A percentile compares a stretch with the other conserved stretches of the same genome.
These are phyloP conservation scores for Pseudohalonectria lignicola DNA, from an alignment of 2,329 filamentous ascomycete genomes.

Conservation along the genomic window DNA sequence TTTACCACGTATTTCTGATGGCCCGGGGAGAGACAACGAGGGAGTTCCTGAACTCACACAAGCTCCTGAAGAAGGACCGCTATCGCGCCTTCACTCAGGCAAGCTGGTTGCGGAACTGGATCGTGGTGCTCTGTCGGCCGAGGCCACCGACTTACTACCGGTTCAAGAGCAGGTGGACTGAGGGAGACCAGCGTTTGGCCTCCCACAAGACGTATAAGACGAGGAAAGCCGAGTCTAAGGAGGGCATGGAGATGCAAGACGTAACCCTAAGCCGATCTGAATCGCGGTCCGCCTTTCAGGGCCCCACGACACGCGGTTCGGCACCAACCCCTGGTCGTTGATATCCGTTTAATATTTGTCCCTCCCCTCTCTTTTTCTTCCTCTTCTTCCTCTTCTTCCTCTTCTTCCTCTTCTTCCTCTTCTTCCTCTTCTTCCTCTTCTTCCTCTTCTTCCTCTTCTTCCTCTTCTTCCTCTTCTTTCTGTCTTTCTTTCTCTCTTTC, in stretches of 20 bases:
- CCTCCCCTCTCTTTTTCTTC: background rate
- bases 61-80: constrained; percentile 84
- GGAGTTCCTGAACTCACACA: constrained; percentile 92
- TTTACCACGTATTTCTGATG: constrained; percentile 88
- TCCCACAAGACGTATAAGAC: constrained; percentile 33
- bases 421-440: background rate
- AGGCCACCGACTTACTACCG: constrained; percentile 79
- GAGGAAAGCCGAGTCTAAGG: constrained; percentile 32
- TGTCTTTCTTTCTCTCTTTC: background rate
- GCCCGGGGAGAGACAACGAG: constrained; percentile 87
- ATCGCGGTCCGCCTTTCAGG: constrained; percentile 39
- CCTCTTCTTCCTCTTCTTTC: background rate
- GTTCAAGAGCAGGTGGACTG: constrained; percentile 67
- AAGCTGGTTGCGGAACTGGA: constrained; percentile 64
- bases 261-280: no score
- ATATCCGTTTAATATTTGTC: background rate
- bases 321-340: no score
- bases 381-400: background rate
- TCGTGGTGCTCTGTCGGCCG: constrained; percentile 71
- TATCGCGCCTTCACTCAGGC: constrained; percentile 84
- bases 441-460: background rate
- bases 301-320: constrained; percentile 32
- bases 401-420: background rate
- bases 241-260: constrained; percentile 63
- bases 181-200: constrained; percentile 79